Evolutionary conservation across 331 rosid species (phyloP).

Genomic region (Cucumis variabilis): DNA sequence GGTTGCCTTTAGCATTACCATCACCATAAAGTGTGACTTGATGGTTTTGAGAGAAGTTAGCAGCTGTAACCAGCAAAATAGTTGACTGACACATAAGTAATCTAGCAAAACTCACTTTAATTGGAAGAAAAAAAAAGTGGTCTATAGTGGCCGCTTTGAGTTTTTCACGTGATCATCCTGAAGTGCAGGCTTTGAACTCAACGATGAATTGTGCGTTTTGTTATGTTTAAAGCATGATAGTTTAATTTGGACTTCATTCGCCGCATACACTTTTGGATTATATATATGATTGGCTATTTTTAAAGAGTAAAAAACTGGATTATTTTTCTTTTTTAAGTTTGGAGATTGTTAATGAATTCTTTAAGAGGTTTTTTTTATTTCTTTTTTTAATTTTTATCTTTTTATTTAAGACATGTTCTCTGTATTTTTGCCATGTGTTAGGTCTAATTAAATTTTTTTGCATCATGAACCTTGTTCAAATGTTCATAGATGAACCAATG

Average conservation of each 20-base stretch:
- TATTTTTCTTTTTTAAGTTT: neutral
- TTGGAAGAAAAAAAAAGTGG: neutral
- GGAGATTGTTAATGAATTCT: neutral
- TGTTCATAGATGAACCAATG: neutral
- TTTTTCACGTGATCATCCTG: neutral
- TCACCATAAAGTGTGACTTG: too few relatives aligned
- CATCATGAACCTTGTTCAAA: neutral
- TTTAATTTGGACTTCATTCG: neutral
- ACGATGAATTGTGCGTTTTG: neutral
- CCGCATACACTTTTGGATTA: too few relatives aligned
- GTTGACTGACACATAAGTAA: too few relatives aligned
- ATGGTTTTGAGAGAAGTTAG: too few relatives aligned
- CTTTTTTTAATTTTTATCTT: too few relatives aligned
- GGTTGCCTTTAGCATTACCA: too few relatives aligned
- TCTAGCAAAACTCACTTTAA: neutral
- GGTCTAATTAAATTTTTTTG: neutral
- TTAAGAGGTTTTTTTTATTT: too few relatives aligned
- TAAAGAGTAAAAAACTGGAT: too few relatives aligned
- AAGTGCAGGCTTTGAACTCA: neutral
- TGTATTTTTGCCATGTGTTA: neutral
- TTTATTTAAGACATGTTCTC: neutral
- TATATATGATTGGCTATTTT: too few relatives aligned
- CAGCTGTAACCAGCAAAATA: too few relatives aligned
- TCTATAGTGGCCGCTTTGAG: neutral
- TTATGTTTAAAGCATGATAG: neutral